A percentile compares a stretch with the other conserved stretches of the same genome.
phyloP scores from a whole-genome alignment of 2,329 filamentous ascomycete genomes.

The Lasiodiplodia theobromae region DNA sequence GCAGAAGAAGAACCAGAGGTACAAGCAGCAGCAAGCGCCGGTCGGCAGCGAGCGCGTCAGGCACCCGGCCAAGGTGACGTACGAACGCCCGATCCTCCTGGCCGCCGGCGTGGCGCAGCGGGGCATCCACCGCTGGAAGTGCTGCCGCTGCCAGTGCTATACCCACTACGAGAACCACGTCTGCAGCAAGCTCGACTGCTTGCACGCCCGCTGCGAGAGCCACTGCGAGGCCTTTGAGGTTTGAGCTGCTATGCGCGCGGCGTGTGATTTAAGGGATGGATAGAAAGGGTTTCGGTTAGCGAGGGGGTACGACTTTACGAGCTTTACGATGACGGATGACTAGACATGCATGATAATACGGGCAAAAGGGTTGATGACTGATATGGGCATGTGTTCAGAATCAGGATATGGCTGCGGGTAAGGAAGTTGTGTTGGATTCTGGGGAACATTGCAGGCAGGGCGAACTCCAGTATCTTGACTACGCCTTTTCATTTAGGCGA shows the following conservation, averaged over 20 bases:
- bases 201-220: conserved; percentile 26
- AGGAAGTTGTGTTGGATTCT: not conserved
- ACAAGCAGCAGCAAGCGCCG: not conserved
- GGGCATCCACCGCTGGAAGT: conserved; percentile 24
- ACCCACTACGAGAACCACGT: conserved; percentile 30
- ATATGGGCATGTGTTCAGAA: not conserved
- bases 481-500: no score
- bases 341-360: no score
- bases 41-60: not conserved
- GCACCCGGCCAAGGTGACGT: conserved; percentile 5
- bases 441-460: conserved; percentile 13
- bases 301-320: not conserved
- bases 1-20: not conserved
- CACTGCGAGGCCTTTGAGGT: conserved; percentile 4
- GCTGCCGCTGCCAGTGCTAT: conserved; percentile 28
- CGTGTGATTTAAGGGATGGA: not conserved
- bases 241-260: not conserved
- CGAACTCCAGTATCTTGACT: not conserved
- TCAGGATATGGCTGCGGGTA: not conserved
- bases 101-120: not conserved
- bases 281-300: not conserved
- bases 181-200: conserved; percentile 27
- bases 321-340: no score
- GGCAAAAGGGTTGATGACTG: not conserved
- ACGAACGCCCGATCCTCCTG: conserved; percentile 7